Conservation (phyloP, 2,329 filamentous ascomycete species). For the Fusarium sp. region DNA sequence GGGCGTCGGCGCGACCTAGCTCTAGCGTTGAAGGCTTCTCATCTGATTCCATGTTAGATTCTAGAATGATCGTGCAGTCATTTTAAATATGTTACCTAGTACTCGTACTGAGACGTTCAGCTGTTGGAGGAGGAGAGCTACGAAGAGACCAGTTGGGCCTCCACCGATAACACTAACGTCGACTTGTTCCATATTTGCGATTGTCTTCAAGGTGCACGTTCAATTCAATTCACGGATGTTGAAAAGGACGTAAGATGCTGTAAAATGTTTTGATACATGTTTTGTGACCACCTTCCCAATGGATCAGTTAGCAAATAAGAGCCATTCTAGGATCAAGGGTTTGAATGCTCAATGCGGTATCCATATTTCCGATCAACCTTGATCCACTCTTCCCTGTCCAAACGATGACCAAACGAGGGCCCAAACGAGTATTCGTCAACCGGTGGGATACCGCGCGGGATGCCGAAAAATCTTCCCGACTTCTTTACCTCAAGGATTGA, state of each 20-base stretch:
- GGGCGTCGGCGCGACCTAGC: conserved; percentile 59
- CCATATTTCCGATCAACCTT: neutral
- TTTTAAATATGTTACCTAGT: too few species aligned
- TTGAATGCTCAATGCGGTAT: accelerated
- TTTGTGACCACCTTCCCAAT: neutral
- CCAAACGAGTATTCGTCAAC: neutral
- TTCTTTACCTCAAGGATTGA: accelerated
- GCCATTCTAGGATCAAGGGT: neutral
- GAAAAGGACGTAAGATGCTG: too few species aligned
- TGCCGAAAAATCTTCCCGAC: neutral
- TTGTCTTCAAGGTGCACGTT: too few species aligned
- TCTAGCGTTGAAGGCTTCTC: conserved; percentile 53
- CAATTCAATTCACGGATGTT: too few species aligned
- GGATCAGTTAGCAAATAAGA: neutral
- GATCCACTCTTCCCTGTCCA: neutral
- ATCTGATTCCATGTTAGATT: conserved; percentile 45
- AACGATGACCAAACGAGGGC: neutral
- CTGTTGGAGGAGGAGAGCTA: conserved; percentile 56
- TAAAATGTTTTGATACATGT: too few species aligned
- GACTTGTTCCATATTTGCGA: neutral
- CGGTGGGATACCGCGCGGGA: conserved; percentile 14
- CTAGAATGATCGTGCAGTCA: too few species aligned
- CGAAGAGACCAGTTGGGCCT: conserved; percentile 60
- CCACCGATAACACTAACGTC: conserved; percentile 43
- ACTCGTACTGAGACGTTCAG: conserved; percentile 56